phyloP scores from a whole-genome alignment of 176 grass and related monocot species.

The Carex littledalei region DNA sequence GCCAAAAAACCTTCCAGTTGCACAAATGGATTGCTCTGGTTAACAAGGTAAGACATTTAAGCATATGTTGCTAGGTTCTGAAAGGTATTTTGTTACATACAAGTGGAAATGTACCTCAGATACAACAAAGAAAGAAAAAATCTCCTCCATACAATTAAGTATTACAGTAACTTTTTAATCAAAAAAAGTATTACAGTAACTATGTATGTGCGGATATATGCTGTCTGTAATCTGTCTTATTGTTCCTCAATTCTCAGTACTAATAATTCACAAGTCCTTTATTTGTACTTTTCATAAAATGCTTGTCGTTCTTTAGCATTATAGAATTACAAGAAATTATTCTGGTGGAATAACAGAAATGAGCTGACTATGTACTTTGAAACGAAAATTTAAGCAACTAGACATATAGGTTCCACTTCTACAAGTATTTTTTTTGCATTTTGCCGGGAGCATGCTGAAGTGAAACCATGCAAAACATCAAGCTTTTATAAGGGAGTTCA shows the following conservation, averaged over 20 bases:
- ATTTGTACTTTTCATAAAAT: no score
- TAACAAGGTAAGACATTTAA: constrained; percentile 36
- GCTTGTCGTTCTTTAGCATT: no score
- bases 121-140: neutral
- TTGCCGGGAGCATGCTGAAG: neutral
- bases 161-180: neutral
- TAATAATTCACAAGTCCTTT: neutral
- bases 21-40: constrained; percentile 40
- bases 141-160: neutral
- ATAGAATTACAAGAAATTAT: neutral
- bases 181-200: neutral
- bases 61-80: neutral
- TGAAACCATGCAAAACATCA: neutral
- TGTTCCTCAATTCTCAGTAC: neutral
- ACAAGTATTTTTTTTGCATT: no score
- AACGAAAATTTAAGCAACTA: neutral
- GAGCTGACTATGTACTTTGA: neutral
- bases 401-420: no score
- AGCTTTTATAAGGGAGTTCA: neutral
- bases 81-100: neutral
- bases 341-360: neutral
- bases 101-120: neutral
- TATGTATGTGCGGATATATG: neutral
- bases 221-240: neutral
- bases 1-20: constrained; percentile 42